Conservation (phyloP, 768 basidiomycete genomes). For the Fomitopsis serialis region DNA sequence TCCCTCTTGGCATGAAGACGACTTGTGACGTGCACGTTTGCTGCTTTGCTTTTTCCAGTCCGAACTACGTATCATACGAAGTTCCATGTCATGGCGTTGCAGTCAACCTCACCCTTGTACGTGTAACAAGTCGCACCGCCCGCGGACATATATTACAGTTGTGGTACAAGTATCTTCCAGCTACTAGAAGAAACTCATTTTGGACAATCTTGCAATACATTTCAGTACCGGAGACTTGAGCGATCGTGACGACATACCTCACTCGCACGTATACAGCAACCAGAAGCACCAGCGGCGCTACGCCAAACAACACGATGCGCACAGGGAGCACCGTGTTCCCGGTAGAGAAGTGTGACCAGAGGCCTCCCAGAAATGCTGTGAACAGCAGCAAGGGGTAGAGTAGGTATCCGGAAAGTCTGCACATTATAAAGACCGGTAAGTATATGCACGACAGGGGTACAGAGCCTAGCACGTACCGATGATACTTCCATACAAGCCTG, state of each 20-base stretch:
- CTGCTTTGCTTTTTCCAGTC: no score
- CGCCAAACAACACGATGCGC: slow-evolving; percentile 44
- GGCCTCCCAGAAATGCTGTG: slow-evolving; percentile 67
- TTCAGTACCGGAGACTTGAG: no score
- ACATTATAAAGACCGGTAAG: background rate
- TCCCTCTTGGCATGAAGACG: no score
- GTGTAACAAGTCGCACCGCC: no score
- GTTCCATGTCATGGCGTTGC: no score
- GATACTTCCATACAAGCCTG: slow-evolving; percentile 80
- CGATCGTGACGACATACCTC: slow-evolving; percentile 28
- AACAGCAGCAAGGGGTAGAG: slow-evolving; percentile 55
- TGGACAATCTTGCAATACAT: slow-evolving; percentile 42
- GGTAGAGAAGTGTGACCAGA: slow-evolving; percentile 56
- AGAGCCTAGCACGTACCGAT: slow-evolving; percentile 43
- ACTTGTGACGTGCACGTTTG: no score
- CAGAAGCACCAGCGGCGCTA: slow-evolving; percentile 48
- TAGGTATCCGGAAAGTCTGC: slow-evolving; percentile 68
- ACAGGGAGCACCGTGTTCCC: slow-evolving; percentile 31
- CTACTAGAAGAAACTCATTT: slow-evolving; percentile 53
- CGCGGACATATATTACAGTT: no score
- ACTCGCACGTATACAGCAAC: slow-evolving; percentile 41
- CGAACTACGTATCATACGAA: no score
- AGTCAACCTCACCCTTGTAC: no score
- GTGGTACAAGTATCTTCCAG: no score
- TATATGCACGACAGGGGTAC: background rate